A percentile compares a stretch with the other conserved stretches of the same genome.
These are phyloP conservation scores for Apophysomyces elegans DNA, from an alignment of 371 early-diverging fungal genomes.

Conservation along the genomic window DNA sequence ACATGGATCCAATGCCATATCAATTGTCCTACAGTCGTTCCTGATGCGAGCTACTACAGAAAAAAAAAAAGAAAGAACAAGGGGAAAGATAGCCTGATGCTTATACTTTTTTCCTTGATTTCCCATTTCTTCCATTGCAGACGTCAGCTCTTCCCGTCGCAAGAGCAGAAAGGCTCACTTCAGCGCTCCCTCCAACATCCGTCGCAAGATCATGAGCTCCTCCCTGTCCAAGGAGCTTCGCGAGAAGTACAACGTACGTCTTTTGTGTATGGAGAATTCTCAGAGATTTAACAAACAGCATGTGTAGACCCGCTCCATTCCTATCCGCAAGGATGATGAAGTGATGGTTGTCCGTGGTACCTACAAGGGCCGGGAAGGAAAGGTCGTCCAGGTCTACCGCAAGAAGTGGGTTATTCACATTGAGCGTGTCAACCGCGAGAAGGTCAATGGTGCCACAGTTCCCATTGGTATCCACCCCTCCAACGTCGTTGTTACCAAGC, in stretches of 20 bases:
- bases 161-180: conserved; percentile 99
- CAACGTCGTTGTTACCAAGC: conserved; percentile 94
- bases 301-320: conserved; percentile 84
- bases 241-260: conserved; percentile 90
- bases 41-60: conserved; percentile 6
- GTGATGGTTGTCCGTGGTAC: conserved; percentile 93
- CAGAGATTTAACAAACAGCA: not conserved
- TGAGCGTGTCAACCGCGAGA: conserved; percentile 94
- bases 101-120: not conserved
- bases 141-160: conserved; percentile 93
- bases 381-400: conserved; percentile 95
- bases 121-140: conserved; percentile 31
- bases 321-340: conserved; percentile 97
- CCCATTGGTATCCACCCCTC: conserved; percentile 96
- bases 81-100: not conserved
- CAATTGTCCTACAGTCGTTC: not conserved
- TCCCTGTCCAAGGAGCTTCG: conserved; percentile 96
- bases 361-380: conserved; percentile 97
- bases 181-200: conserved; percentile 90
- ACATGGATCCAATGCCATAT: not conserved
- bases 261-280: not conserved
- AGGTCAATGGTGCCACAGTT: conserved; percentile 94
- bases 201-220: conserved; percentile 96
- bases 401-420: conserved; percentile 98
- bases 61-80: not conserved